A percentile compares a stretch with the other conserved stretches of the same genome.
These are phyloP conservation scores for Phytophthora foliorum DNA, from an alignment of 352 stramenopile genomes.

Conservation along the genomic window DNA sequence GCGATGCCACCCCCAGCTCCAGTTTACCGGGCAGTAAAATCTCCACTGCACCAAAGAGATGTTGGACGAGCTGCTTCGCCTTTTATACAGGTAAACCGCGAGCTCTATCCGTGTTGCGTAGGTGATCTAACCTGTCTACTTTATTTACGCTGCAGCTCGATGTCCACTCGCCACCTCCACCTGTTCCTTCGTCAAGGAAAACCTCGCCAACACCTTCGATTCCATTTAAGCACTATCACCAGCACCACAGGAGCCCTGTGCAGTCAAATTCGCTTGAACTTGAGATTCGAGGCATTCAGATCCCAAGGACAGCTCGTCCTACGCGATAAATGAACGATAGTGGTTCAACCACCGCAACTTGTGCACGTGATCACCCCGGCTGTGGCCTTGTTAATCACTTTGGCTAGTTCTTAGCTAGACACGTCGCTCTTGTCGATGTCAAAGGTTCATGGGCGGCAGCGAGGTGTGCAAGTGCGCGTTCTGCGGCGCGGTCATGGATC, in stretches of 20 bases:
- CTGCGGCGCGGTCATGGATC: too few species aligned
- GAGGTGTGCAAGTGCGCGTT: too few species aligned
- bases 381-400: too few species aligned
- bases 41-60: background rate
- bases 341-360: too few species aligned
- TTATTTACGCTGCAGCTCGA: conserved; percentile 23
- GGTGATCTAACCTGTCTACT: background rate
- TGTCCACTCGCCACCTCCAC: conserved; percentile 8
- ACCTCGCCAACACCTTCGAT: conserved; percentile 6
- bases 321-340: background rate
- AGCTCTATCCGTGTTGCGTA: background rate
- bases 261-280: conserved; percentile 7
- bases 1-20: conserved; percentile 3
- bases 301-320: conserved; percentile 11
- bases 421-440: too few species aligned
- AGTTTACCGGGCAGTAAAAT: background rate
- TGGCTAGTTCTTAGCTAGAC: too few species aligned
- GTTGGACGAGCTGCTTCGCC: background rate
- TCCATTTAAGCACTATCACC: conserved; percentile 23
- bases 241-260: background rate
- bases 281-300: conserved; percentile 27
- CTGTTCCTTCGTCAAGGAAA: conserved; percentile 7
- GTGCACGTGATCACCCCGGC: too few species aligned
- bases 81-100: conserved; percentile 15
- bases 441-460: too few species aligned